Evolutionary conservation across 2,329 filamentous ascomycete genomes (phyloP), one percentile per base, ranked within the genome.

Genomic region (Dichotomopilus funicola): DNA sequence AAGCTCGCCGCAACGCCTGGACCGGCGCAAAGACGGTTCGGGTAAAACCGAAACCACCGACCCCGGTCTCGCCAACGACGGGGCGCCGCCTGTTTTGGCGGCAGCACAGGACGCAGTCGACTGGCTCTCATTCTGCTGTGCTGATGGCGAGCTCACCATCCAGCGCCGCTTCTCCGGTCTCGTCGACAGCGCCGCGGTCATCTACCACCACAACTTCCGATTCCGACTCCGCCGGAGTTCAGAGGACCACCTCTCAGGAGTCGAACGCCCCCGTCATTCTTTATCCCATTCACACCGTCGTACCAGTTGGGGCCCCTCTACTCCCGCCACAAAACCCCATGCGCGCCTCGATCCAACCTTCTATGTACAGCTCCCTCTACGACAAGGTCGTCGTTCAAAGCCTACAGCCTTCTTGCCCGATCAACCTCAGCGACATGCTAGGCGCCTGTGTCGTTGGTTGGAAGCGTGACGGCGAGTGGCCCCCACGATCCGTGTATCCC

Each of bases 391-490:
- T 96, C 43, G 70, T 91, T 0, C 86, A 92, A 65, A 81, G 79
- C 40, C 80, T 94, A 61, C 89, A 90, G 2, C 92, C 92, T 0
- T 86, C 87, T 1, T 89, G 95, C 12, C 92, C 92, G 3, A 87
- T 96, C 66, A 96, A 96, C 64, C 80, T 97, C 0, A 75, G 79
- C 35, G 89, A 95, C 64, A 85, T 96, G 74, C 83, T 89, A 27
- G 80, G 83, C 8, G 83, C 89, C 10, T 88, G 92, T 61, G 91
- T 97, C 0, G 79, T 87, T 34, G 92, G 92, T 44, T 96, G 92
- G 92, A 95, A 95, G 70, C 80, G 89, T 42, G 89, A 94, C 64
- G 91, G 91, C 12, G 89, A 96, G 70, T 97, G 92, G 92, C 91
- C 92, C 4, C 89, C 88, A 1, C 82, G 81, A 62, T 43, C 60